phyloP scores from a whole-genome alignment of 768 basidiomycete species.

The Phaffia australis region DNA sequence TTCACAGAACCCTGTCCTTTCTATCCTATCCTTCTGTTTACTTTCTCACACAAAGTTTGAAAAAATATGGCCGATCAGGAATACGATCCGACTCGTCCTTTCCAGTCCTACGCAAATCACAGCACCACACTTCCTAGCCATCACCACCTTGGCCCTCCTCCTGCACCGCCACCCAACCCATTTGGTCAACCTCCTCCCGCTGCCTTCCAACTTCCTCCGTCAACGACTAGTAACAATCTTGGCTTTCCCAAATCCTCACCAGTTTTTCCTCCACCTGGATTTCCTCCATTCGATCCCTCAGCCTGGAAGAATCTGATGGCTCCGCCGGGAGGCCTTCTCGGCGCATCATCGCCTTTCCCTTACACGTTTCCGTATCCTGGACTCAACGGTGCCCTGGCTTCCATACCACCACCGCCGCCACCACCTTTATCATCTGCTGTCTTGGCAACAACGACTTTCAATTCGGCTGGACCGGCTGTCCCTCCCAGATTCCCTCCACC shows the following conservation, averaged over 20 bases:
- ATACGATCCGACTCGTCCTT: slow-evolving; percentile 21
- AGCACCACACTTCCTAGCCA: not conserved
- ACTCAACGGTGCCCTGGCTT: not conserved
- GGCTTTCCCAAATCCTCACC: not conserved
- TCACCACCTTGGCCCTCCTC: not conserved
- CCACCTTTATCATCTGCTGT: not conserved
- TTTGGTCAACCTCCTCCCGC: not conserved
- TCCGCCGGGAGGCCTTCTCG: too few relatives aligned
- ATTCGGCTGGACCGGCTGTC: not conserved
- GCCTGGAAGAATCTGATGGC: not conserved
- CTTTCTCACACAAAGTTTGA: not conserved
- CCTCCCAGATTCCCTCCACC: not conserved
- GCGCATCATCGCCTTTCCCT: not conserved
- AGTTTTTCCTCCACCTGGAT: slow-evolving; percentile 1
- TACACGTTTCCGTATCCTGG: not conserved
- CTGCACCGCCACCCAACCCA: not conserved
- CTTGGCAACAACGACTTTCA: not conserved
- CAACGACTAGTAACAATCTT: slow-evolving; percentile 5
- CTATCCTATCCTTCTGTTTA: too few relatives aligned
- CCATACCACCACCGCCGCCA: not conserved
- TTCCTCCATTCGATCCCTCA: slow-evolving; percentile 11
- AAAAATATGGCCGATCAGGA: slow-evolving; percentile 9
- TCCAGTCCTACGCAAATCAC: not conserved
- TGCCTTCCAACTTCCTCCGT: slow-evolving; percentile 4
- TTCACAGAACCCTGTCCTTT: too few relatives aligned